Percentiles rank a stretch among this genome's conserved stretches.
These are phyloP conservation scores for Cryphonectria naterciae DNA, from an alignment of 2,329 filamentous ascomycete genomes.

Conservation along the genomic window DNA sequence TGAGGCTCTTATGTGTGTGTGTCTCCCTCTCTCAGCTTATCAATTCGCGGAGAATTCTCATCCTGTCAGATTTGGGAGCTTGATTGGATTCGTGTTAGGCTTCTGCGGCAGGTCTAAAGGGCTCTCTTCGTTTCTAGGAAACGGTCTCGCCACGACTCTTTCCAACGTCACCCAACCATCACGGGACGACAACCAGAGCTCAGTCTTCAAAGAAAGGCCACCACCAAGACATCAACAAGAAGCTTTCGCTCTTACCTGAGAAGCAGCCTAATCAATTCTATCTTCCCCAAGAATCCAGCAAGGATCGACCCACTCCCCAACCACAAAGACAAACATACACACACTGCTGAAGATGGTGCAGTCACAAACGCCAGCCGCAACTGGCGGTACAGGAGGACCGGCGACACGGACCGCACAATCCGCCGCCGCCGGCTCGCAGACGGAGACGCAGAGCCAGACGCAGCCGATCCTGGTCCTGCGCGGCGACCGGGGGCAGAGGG, in stretches of 20 bases:
- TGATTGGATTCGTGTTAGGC: neutral
- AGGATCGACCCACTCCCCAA: neutral
- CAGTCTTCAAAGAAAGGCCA: neutral
- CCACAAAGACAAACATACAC: neutral
- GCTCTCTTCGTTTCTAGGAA: neutral
- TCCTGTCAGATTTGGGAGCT: neutral
- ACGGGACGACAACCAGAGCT: neutral
- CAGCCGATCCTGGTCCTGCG: conserved; percentile 55
- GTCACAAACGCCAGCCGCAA: conserved; percentile 15
- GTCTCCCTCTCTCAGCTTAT: neutral
- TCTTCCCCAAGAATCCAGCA: neutral
- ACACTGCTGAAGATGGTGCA: neutral
- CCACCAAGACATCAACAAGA: neutral
- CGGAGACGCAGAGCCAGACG: conserved; percentile 28
- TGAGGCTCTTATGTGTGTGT: neutral
- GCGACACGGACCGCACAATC: conserved; percentile 19
- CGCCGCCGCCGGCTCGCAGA: conserved; percentile 24
- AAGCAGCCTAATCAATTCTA: neutral
- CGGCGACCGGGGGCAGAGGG: conserved; percentile 46
- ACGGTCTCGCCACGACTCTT: neutral
- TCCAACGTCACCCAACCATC: neutral
- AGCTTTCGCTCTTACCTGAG: neutral
- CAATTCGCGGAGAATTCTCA: neutral
- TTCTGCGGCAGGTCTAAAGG: neutral
- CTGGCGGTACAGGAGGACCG: conserved; percentile 15